Base-by-base conservation (phyloP, 2,329 filamentous ascomycete species). In the Botrytis squamosa region DNA sequence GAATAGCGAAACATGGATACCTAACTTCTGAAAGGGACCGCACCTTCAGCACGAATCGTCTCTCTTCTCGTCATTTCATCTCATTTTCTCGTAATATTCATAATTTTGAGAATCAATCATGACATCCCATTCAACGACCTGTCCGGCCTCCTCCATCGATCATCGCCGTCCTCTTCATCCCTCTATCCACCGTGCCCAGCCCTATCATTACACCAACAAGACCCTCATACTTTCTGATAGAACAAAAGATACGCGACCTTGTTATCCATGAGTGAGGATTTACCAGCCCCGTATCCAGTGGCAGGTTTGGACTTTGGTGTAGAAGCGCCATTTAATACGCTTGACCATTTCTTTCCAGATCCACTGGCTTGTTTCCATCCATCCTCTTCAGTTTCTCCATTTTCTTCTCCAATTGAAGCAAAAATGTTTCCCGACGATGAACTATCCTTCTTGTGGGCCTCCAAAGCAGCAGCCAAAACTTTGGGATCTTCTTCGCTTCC, bases 171-270 rank as follows among this genome's bases (percentile, higher is more conserved):
- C 33, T 25, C 38, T 67, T 67, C 62, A 36, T 38, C 40, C n/a
- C 25, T 25, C 59, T 44, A 52, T 64, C 36, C 16, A 29, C 40
- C 42, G 20, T 63, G n/a, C 22, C 57, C 55, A 46, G 4, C 49
- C 62, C 38, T 49, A 73, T 49, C 52, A 46, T 62, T 38, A 38
- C 52, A 49, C 42, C 52, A 60, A 46, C 18, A 9, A 63, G 25
- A 7, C 20, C 71, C 55, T 80, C 75, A 80, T 76, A 81, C 80
- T 74, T 77, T 81, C 85, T 98, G 92, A 83, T 99, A 99, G 84
- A 99, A 97, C 80, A 99, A 85, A 77, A 99, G 89, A 84, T 99
- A 99, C 6, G 96, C 96, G 74, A 98, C 95, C 86, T 97, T 97
- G 86, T 95, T 97, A 82, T 98, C 95, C 83, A 93, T 94, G 81